These are phyloP conservation scores for Aspergillus bombycis DNA, from an alignment of 2,329 filamentous ascomycete species.

Conservation along the genomic window DNA sequence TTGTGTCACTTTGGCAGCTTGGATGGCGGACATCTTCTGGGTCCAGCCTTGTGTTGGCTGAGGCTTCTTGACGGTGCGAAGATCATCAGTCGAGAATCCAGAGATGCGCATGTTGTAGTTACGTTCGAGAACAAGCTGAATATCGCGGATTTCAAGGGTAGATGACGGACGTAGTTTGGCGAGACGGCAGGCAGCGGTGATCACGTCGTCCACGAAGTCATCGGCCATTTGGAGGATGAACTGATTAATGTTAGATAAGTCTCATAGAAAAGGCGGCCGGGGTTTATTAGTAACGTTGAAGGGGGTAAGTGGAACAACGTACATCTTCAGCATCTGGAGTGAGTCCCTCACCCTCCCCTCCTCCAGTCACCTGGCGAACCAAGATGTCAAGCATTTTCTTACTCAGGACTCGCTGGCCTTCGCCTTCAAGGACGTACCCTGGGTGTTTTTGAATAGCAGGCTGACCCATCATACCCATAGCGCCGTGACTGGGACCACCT, in stretches of 20 bases:
- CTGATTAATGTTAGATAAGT: constrained; percentile 48
- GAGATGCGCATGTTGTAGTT: constrained; percentile 91
- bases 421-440: constrained; percentile 83
- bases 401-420: constrained; percentile 89
- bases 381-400: constrained; percentile 98
- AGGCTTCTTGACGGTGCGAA: constrained; percentile 91
- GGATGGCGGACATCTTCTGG: constrained; percentile 94
- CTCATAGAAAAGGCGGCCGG: neutral
- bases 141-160: constrained; percentile 84
- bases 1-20: constrained; percentile 77
- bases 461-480: constrained; percentile 82
- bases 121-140: constrained; percentile 80
- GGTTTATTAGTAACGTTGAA: neutral
- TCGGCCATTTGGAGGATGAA: constrained; percentile 87
- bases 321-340: constrained; percentile 97
- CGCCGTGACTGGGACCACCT: constrained; percentile 72
- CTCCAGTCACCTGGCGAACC: constrained; percentile 88
- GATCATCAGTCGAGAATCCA: constrained; percentile 90
- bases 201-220: constrained; percentile 90
- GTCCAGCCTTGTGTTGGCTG: constrained; percentile 89
- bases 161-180: constrained; percentile 91
- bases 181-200: constrained; percentile 83
- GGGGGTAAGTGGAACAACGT: constrained; percentile 35
- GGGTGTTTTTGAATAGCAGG: constrained; percentile 82
- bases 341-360: constrained; percentile 73